Base-by-base conservation (phyloP, 2,329 filamentous ascomycete genomes). In the Talaromyces funiculosus region DNA sequence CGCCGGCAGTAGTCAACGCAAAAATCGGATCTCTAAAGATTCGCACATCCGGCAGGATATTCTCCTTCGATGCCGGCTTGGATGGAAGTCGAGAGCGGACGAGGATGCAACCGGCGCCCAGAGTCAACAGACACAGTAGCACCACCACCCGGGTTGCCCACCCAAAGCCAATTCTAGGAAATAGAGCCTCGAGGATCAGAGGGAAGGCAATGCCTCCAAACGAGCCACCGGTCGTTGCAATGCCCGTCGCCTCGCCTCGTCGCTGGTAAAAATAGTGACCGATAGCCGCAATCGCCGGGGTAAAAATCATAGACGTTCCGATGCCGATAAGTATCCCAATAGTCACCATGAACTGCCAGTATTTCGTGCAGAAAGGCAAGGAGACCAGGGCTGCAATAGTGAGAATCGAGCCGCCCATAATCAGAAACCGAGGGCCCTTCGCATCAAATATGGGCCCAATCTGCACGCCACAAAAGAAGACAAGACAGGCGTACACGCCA, bases 371-470 rank as follows among this genome's bases (percentile, higher is more conserved):
- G 60, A 90, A 80, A 24, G 90, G 90, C 57, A 94, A 75, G 16
- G 88, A 74, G 66, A 95, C 80, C 61, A 91, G 78, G 53, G 85
- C 84, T 0, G 81, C 78, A 20, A 88, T 81, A 26, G 89, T 77
- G 59, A 84, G 79, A 3, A 87, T 69, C 38, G 84, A 87, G 1
- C 92, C 92, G 0, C 80, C 77, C 1, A 88, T 68, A 20, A 96
- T 78, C 24, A 96, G 81, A 75, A 85, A 83, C 18, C 84, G 81
- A 0, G 92, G 91, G 0, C 93, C 92, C 67, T 91, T 87, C 67
- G 87, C 87, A 75, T 97, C 92, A 69, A 97, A 97, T 29, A 96
- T 77, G 0, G 92, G 92, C 0, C 92, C 92, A 56, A 95, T 86
- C 67, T 94, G 91, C 31, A 96, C 83, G 35, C 92, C 91, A 54